Conservation (phyloP, 306 rosid species). For the Cucurbita maxima region DNA sequence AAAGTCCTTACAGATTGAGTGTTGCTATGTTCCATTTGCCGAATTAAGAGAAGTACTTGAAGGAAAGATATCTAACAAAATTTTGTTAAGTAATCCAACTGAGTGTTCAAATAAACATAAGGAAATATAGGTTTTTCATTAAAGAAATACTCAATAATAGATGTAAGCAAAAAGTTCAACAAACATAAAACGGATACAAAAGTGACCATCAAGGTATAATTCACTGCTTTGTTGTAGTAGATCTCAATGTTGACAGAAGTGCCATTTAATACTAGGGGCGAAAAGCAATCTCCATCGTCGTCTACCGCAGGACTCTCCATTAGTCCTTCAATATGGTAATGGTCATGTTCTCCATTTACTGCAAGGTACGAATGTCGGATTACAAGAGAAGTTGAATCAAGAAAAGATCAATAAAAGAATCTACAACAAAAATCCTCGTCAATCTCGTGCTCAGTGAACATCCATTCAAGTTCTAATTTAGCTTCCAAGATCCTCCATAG, state of each 20-base stretch:
- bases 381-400: neutral
- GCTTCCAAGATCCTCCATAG: slow-evolving; percentile 38
- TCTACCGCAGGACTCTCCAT: slow-evolving; percentile 92
- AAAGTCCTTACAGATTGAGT: slow-evolving; percentile 75
- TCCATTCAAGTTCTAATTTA: slow-evolving; percentile 41
- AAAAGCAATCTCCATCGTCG: slow-evolving; percentile 83
- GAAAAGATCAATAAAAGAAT: neutral
- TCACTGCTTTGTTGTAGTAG: slow-evolving; percentile 93
- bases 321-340: slow-evolving; percentile 69
- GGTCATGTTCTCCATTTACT: slow-evolving; percentile 63
- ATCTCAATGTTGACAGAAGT: slow-evolving; percentile 84
- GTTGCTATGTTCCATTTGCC: slow-evolving; percentile 99
- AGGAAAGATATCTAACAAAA: slow-evolving; percentile 69
- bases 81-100: slow-evolving; percentile 36
- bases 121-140: no score
- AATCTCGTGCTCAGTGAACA: slow-evolving; percentile 13
- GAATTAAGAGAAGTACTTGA: slow-evolving; percentile 92
- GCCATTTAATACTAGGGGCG: slow-evolving; percentile 71
- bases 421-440: neutral
- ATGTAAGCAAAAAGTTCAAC: neutral
- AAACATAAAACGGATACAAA: slow-evolving; percentile 64
- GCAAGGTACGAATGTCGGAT: neutral
- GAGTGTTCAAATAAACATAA: slow-evolving; percentile 11
- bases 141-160: neutral
- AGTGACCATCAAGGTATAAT: slow-evolving; percentile 96